Base-by-base conservation (phyloP, 257 asterid genomes). In the Solanum tarapatanum region DNA sequence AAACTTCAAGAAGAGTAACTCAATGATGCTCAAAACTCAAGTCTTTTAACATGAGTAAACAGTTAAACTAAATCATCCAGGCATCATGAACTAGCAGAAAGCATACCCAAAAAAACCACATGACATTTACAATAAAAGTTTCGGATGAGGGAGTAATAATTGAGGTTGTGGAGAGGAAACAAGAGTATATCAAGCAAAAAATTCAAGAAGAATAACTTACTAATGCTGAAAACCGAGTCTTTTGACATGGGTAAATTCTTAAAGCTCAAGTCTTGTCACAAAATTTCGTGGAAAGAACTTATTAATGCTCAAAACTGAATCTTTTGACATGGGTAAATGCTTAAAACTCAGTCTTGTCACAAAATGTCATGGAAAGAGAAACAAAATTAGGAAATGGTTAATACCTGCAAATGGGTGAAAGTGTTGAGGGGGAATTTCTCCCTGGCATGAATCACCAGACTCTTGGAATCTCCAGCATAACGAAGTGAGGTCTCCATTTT, bases 401-500 rank as follows among this genome's bases (percentile, higher is more conserved):
- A 35, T 45, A 96, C 99, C 96, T 95, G 96, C 91, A 94, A 92
- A 55, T 88, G 87, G 72, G 94, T 87, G 73, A 87, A 90, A 88
- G 93, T 39, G 72, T 91, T 89, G 80, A 93, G 51, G 62, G 98
- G 96, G 84, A 89, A 83, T 90, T 91, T 94, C 89, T 97, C 98
- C 94, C 92, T 97, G 90, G 98, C 99, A 90, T 92, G 94, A 87
- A 97, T 92, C 85, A 94, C 88, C 35, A 97, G 91, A 82, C 95
- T 87, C 91, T 95, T 95, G 89, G 98, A 92, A 86, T 95, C 96
- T 21, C 90, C 98, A 79, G 88, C 92, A 73, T 92, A 95, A 84
- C 99, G 90, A 6, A 97, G 93, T 62, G 98, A 97, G n/a, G 96
- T 97, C 89, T 97, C 99, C 98, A 95, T 95, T 86, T 72, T 66